Conservation (phyloP, 345 rosid genomes). For the Adansonia digitata region DNA sequence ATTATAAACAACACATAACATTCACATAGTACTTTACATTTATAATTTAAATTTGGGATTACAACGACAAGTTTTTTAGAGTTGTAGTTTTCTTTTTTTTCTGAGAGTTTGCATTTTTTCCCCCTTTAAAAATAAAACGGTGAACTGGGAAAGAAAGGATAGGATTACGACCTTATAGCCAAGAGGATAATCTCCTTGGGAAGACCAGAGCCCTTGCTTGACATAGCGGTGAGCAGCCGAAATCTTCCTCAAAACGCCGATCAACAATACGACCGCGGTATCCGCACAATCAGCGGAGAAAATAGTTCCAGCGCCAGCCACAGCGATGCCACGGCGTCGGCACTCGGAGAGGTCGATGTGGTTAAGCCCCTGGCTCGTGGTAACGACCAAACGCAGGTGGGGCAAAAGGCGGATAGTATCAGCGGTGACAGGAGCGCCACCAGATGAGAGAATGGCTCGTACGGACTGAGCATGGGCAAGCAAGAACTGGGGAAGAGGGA, state of each 20-base stretch:
- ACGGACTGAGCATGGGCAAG: constrained; percentile 22
- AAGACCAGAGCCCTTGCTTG: constrained; percentile 32
- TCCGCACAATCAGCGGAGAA: constrained; percentile 42
- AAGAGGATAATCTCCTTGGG: constrained; percentile 28
- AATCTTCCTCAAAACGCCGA: constrained; percentile 40
- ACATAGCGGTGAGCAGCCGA: constrained; percentile 30
- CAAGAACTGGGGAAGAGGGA: constrained; percentile 24
- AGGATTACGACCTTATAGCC: constrained; percentile 28
- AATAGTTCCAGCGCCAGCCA: constrained; percentile 31
- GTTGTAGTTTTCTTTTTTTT: neutral
- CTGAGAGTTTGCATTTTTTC: neutral
- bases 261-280: constrained; percentile 36
- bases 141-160: neutral
- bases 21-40: neutral
- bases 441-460: constrained; percentile 29
- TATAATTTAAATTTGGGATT: neutral
- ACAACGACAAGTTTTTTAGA: neutral
- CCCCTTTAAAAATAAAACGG: neutral
- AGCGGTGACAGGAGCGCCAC: constrained; percentile 24
- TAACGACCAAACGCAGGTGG: constrained; percentile 23
- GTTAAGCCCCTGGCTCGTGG: constrained; percentile 40
- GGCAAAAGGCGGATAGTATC: constrained; percentile 33
- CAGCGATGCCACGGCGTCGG: constrained; percentile 36
- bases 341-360: constrained; percentile 41
- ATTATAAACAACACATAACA: neutral